Percentiles rank a stretch among this genome's conserved stretches.
These are phyloP conservation scores for Scheffersomyces ergatensis DNA, from an alignment of 805 yeast genomes.

Conservation along the genomic window DNA sequence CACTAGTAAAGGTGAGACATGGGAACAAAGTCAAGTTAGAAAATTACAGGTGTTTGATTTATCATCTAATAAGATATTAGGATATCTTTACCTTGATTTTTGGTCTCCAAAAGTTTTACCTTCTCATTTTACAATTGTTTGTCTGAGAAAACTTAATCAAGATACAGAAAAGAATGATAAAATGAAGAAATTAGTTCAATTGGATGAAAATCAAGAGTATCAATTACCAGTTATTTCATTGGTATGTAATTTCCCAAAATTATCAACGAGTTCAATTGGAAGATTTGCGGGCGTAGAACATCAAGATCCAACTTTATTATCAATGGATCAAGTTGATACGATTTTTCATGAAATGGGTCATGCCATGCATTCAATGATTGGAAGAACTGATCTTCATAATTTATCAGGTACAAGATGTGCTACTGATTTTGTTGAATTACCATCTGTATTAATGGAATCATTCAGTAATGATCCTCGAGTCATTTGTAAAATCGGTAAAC, in stretches of 20 bases:
- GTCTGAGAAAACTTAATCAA: conserved; percentile 76
- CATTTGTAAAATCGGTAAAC: conserved; percentile 67
- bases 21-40: conserved; percentile 79
- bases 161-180: conserved; percentile 28
- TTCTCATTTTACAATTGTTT: conserved; percentile 93
- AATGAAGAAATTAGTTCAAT: conserved; percentile 25
- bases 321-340: conserved; percentile 83
- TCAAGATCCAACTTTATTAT: conserved; percentile 51
- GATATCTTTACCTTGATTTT: conserved; percentile 84
- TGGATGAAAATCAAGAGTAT: conserved; percentile 47
- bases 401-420: conserved; percentile 94
- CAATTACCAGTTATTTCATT: conserved; percentile 90
- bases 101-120: conserved; percentile 81
- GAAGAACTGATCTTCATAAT: conserved; percentile 85
- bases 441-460: conserved; percentile 94
- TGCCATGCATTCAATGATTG: conserved; percentile 97
- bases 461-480: conserved; percentile 84
- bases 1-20: conserved; percentile 71
- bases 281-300: conserved; percentile 24
- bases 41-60: conserved; percentile 68
- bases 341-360: conserved; percentile 99
- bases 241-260: conserved; percentile 72
- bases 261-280: conserved; percentile 22
- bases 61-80: conserved; percentile 56
- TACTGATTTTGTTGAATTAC: conserved; percentile 94